Evolutionary conservation across 1,284 basidiomycete genomes (phyloP), one percentile per base, ranked within the genome.

Genomic region (Fomes fomentarius): DNA sequence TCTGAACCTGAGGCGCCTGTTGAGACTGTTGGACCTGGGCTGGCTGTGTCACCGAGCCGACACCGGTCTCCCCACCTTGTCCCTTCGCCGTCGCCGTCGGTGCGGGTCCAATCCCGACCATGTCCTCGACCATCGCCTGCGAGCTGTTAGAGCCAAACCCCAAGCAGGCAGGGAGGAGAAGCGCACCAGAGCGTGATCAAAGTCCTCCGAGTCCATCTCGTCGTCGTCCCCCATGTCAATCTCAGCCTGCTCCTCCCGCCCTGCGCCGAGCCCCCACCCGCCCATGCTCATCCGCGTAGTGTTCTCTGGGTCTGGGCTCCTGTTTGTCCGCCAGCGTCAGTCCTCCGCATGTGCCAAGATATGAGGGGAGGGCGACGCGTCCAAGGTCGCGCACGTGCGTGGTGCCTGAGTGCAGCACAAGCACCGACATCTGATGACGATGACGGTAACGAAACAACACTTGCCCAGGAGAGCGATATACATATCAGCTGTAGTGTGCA

Each of bases 241-340:
- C 35, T 66, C 69, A 10, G 66, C 65, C 41, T 63, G 63, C 50
- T 82, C 82, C 56, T 81, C 79, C 51, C 78, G 74, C 19, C 83
- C 82, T 2, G 74, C 77, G 8, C 83, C 84, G 4, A 87, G 70
- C 4, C 85, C 86, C 87, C 87, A 88, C 12, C 86, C 86, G 7
- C 86, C 84, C 11, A 76, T 73, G 57, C 77, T 80, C 15, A 72
- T 75, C 25, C 76, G 71, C 51, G 62, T 65, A 17, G 64, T 58
- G 39, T 60, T 64, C 26, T 77, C 76, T 19, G 73, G 67, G 60
- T 79, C 82, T 0, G 82, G 81, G 61, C 80, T 83, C 69, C 78
- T 79, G 56, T 52, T 8, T 37, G 15, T 17, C 5, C 6, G 21
- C 11, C 12, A 21, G 7, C 15, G 14, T 38, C 35, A 30, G 28